Conservation (phyloP, 176 grass and related monocot species). For the Avena atlantica region DNA sequence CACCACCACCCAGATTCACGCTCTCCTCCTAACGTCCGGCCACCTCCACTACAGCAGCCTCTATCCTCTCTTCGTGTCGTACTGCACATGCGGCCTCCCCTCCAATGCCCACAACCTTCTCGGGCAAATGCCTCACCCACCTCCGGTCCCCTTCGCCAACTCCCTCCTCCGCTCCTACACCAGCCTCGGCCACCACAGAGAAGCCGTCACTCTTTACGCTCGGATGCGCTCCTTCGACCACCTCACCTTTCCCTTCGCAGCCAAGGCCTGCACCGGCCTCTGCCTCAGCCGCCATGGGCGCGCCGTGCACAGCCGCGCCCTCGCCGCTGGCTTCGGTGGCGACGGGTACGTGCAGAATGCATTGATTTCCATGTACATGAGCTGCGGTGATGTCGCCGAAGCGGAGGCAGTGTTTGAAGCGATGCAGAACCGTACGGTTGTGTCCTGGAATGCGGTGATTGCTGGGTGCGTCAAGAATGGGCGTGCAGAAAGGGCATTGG, state of each 20-base stretch:
- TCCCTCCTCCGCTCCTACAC: constrained; percentile 62
- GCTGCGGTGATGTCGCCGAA: constrained; percentile 40
- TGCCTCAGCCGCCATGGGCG: constrained; percentile 32
- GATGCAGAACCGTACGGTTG: constrained; percentile 42
- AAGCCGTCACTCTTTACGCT: constrained; percentile 57
- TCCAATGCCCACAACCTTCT: constrained; percentile 55
- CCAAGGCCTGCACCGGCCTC: constrained; percentile 66
- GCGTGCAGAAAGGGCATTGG: constrained; percentile 46
- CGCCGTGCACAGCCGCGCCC: constrained; percentile 52
- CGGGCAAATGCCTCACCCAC: constrained; percentile 45
- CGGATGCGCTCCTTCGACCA: constrained; percentile 61
- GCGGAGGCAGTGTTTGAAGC: constrained; percentile 51
- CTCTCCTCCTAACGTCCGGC: constrained; percentile 58
- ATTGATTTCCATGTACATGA: constrained; percentile 68
- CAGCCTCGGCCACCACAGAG: constrained; percentile 31
- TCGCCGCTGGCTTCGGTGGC: constrained; percentile 53
- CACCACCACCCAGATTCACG: constrained; percentile 47
- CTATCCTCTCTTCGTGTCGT: constrained; percentile 20
- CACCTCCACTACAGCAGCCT: constrained; percentile 24
- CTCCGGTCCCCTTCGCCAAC: constrained; percentile 46
- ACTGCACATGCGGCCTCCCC: constrained; percentile 33
- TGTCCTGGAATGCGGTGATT: constrained; percentile 74
- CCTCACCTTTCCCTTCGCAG: constrained; percentile 68
- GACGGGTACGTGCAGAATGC: constrained; percentile 70
- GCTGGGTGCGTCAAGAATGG: constrained; percentile 53